A percentile compares a stretch with the other conserved stretches of the same genome.
phyloP scores from a whole-genome alignment of 78 protist genomes.

The Guillardia theta region DNA sequence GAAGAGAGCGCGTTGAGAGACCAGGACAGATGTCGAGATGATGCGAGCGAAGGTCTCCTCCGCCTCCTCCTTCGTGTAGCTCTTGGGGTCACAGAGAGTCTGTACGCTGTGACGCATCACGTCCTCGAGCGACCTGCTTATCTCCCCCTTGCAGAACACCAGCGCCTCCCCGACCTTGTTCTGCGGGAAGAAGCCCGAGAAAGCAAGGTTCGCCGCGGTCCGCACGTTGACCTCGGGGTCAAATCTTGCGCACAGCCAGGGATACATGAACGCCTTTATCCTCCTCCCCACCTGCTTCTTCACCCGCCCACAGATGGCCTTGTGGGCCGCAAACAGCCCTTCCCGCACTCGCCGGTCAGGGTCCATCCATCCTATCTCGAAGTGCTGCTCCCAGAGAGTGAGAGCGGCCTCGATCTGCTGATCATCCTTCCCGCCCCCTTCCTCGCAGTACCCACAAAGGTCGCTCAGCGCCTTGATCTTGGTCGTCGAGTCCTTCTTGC shows the following conservation, averaged over 20 bases:
- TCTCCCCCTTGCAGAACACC: background rate
- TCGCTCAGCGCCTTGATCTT: constrained; percentile 28
- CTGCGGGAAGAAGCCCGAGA: background rate
- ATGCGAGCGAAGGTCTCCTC: background rate
- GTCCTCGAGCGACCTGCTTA: background rate
- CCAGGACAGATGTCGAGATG: background rate
- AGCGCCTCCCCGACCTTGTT: constrained; percentile 28
- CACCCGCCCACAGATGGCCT: background rate
- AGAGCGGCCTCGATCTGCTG: background rate
- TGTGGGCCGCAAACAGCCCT: background rate
- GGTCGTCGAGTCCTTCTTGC: constrained; percentile 25
- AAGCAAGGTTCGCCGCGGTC: background rate
- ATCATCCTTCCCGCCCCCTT: background rate
- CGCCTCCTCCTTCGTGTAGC: constrained; percentile 21
- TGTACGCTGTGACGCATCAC: background rate
- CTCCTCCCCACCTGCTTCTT: background rate
- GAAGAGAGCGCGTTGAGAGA: background rate
- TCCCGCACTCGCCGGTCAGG: constrained; percentile 29
- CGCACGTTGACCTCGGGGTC: background rate
- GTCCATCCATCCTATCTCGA: background rate
- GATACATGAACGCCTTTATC: background rate
- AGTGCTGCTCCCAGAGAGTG: background rate
- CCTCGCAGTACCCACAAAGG: background rate
- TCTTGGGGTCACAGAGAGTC: constrained; percentile 14
- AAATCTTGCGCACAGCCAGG: background rate